These are phyloP conservation scores for Acrodontium crateriforme DNA, from an alignment of 2,329 filamentous ascomycete species.

Conservation along the genomic window DNA sequence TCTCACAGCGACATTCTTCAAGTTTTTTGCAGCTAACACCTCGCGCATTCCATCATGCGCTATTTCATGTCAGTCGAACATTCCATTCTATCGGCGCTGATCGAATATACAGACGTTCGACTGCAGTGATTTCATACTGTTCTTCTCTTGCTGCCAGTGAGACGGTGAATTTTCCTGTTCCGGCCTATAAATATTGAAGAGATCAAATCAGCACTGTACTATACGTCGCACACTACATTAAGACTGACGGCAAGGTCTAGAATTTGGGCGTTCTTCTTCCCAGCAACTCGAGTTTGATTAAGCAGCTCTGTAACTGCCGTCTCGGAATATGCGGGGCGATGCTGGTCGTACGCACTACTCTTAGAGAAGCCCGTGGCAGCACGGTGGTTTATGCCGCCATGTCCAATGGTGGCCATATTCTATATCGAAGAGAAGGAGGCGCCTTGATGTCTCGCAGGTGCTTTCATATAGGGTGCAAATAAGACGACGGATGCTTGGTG, in stretches of 20 bases:
- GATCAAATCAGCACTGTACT: no score
- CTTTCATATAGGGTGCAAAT: no score
- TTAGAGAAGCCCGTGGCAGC: slow-evolving; percentile 46
- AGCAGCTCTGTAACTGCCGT: slow-evolving; percentile 47
- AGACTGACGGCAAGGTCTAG: slow-evolving; percentile 54
- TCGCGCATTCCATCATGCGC: slow-evolving; percentile 52
- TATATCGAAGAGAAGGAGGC: no score
- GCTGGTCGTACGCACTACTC: slow-evolving; percentile 49
- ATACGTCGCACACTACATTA: no score
- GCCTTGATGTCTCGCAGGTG: no score
- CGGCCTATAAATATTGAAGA: no score
- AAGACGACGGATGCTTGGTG: no score
- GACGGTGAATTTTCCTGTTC: slow-evolving; percentile 59
- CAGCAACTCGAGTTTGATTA: slow-evolving; percentile 37
- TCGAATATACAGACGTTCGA: no score
- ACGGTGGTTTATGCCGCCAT: slow-evolving; percentile 8
- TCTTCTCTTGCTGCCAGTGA: slow-evolving; percentile 45
- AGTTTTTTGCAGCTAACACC: slow-evolving; percentile 43
- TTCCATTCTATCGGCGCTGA: no score
- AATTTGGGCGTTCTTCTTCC: slow-evolving; percentile 31
- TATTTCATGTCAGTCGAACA: no score
- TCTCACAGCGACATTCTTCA: slow-evolving; percentile 41
- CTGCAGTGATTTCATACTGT: slow-evolving; percentile 44
- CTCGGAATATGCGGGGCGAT: slow-evolving; percentile 53
- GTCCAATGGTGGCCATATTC: slow-evolving; percentile 1